Percentiles rank a stretch among this genome's conserved stretches.
These are phyloP conservation scores for Sporobolomyces phaffii DNA, from an alignment of 768 basidiomycete genomes.

Conservation along the genomic window DNA sequence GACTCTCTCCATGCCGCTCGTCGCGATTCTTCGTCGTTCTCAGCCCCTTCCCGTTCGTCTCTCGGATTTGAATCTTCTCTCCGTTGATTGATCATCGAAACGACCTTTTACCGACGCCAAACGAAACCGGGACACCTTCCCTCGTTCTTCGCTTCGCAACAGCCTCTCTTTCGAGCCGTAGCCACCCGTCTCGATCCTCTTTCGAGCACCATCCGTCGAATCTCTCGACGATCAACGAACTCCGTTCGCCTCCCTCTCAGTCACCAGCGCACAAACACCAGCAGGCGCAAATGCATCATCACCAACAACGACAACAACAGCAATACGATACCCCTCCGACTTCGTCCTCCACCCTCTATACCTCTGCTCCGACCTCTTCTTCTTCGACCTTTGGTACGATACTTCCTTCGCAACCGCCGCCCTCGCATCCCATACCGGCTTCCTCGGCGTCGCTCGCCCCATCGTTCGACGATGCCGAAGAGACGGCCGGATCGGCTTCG, in stretches of 20 bases:
- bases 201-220: background rate
- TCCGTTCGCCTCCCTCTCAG: background rate
- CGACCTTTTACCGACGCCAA: background rate
- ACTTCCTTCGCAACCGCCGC: background rate
- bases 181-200: background rate
- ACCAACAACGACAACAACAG: background rate
- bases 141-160: background rate
- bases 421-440: background rate
- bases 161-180: constrained; percentile 2
- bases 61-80: background rate
- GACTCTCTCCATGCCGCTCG: background rate
- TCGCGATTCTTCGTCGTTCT: background rate
- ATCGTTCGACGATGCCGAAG: no score
- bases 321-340: background rate
- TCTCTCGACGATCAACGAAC: background rate
- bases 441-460: background rate
- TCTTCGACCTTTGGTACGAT: background rate
- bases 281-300: no score
- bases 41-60: constrained; percentile 1
- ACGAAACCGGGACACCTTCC: background rate
- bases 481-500: no score
- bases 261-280: no score
- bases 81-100: no score
- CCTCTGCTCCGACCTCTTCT: background rate
- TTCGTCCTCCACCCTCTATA: background rate